Base-by-base conservation (phyloP, 148 eudicot species). In the Fagopyrum esculentum region DNA sequence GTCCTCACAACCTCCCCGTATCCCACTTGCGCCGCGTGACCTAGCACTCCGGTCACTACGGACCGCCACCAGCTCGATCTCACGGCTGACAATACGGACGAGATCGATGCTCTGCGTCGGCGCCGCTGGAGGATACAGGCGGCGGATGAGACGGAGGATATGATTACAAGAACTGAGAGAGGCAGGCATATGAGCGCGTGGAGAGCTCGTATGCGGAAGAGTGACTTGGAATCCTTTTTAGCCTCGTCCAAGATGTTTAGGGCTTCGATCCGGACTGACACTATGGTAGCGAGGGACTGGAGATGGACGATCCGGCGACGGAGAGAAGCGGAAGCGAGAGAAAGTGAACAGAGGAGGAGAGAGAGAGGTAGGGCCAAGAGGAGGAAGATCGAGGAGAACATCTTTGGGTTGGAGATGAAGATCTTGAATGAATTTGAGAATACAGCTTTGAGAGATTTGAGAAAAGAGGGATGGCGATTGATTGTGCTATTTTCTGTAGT, bases 231-330 rank as follows among this genome's bases (percentile, higher is more conserved):
- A 13, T 64, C 70, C 45, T 43, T 43, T 43, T n/a, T 43, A 12
- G 70, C 44, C 16, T 64, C 70, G 13, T 64, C 70, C 15, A 64
- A 44, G 45, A 64, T 64, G 45, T 64, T 64, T 12, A 64, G 70
- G 70, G 70, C 70, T 9, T 64, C 70, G 70, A 64, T 64, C 15
- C 70, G 70, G 70, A 43, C 45, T 13, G 43, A 43, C 13, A 64
- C 45, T 16, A 64, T 29, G 13, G 43, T 2, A 5, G 70, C 43
- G 12, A 64, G 43, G 70, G 70, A 64, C 15, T 26, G 16, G 45
- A 64, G 70, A 16, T 64, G 70, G 70, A 29, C 1, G 45, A 64
- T 9, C 44, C 45, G 70, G n/a, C 15, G 45, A 13, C 17, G 70
- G 70, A 64, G 16, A 15, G 70, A 13, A n/a, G 70, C 44, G 6